phyloP scores from a whole-genome alignment of 352 stramenopile species.

The Pythium scleroteichum region DNA sequence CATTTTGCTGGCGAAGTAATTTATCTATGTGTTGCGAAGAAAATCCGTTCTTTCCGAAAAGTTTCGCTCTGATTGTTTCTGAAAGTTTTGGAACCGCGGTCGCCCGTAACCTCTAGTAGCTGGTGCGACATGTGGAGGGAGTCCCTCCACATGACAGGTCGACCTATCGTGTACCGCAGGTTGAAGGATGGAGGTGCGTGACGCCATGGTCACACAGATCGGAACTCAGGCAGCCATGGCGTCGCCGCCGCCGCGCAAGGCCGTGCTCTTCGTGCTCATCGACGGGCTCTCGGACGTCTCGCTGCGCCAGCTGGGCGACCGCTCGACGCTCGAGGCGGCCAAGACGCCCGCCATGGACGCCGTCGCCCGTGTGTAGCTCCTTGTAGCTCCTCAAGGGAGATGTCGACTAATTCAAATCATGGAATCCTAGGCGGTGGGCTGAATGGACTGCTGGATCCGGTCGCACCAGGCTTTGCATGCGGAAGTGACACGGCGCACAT shows the following conservation, averaged over 20 bases:
- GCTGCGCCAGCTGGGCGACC: slow-evolving; percentile 48
- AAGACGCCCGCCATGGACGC: slow-evolving; percentile 83
- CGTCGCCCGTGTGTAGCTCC: slow-evolving; percentile 55
- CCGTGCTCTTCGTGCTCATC: slow-evolving; percentile 87
- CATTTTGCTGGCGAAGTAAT: no score
- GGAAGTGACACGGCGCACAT: slow-evolving; percentile 89
- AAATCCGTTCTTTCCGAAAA: background rate
- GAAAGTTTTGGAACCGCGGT: background rate
- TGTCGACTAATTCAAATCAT: background rate
- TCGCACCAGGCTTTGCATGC: slow-evolving; percentile 82
- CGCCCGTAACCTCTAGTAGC: background rate
- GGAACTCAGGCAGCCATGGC: no score
- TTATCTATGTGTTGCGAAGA: no score
- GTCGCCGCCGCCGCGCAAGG: slow-evolving; percentile 20
- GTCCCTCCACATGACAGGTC: no score
- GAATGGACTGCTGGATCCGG: slow-evolving; percentile 82
- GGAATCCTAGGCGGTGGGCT: slow-evolving; percentile 56
- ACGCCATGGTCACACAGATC: slow-evolving; percentile 5
- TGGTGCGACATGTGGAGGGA: background rate
- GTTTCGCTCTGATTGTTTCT: background rate
- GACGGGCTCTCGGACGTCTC: slow-evolving; percentile 82
- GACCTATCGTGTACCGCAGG: background rate
- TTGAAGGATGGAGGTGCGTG: no score
- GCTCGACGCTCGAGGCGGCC: slow-evolving; percentile 68
- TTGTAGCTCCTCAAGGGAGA: background rate